phyloP scores from a whole-genome alignment of 768 basidiomycete genomes.

The Macrolepiota fuliginosa region DNA sequence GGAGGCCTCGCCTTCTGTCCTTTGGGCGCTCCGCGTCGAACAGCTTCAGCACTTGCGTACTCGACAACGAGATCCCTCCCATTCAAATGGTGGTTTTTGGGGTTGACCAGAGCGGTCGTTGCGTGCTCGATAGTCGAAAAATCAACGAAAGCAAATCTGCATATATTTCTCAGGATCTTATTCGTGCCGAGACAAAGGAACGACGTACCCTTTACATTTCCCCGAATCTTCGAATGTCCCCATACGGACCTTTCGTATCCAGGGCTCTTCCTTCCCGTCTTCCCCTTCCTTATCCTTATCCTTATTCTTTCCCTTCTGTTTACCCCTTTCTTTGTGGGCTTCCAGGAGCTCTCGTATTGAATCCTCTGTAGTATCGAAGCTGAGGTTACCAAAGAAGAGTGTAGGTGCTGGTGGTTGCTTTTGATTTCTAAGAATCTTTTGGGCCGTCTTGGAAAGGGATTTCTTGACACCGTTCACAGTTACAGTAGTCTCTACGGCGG shows the following conservation, averaged over 20 bases:
- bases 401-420: slow-evolving; percentile 84
- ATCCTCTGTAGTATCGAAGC: slow-evolving; percentile 84
- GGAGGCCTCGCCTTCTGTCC: slow-evolving; percentile 15
- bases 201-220: slow-evolving; percentile 88
- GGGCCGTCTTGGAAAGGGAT: slow-evolving; percentile 63
- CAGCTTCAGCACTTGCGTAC: slow-evolving; percentile 87
- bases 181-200: neutral
- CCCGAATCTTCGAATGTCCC: slow-evolving; percentile 97
- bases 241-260: slow-evolving; percentile 55
- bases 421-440: slow-evolving; percentile 73
- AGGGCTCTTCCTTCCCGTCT: slow-evolving; percentile 24
- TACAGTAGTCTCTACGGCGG: slow-evolving; percentile 32
- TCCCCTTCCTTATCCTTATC: slow-evolving; percentile 15
- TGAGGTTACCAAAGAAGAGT: slow-evolving; percentile 90
- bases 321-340: slow-evolving; percentile 46
- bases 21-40: slow-evolving; percentile 72
- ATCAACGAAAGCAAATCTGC: slow-evolving; percentile 92
- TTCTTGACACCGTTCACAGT: slow-evolving; percentile 30
- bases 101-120: slow-evolving; percentile 77
- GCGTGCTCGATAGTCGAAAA: slow-evolving; percentile 79
- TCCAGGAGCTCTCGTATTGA: slow-evolving; percentile 74
- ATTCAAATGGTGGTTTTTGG: slow-evolving; percentile 79
- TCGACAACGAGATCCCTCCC: slow-evolving; percentile 86
- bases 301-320: slow-evolving; percentile 30
- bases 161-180: neutral